Evolutionary conservation across 169 alveolate genomes (phyloP).

Genomic region (Eimeria maxima): DNA sequence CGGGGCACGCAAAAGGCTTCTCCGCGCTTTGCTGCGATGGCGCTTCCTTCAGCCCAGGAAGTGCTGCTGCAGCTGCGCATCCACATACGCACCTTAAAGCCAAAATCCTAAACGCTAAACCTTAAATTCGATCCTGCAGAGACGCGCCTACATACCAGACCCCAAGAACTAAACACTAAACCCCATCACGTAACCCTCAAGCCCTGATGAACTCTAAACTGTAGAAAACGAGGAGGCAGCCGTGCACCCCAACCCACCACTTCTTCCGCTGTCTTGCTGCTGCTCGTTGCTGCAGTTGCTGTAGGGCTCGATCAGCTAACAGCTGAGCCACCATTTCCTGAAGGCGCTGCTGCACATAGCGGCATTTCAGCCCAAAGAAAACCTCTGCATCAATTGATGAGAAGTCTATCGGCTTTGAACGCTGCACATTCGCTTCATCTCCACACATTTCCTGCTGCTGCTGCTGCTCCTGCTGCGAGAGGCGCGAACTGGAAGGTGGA

Average conservation of each 20-base stretch:
- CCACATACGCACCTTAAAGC: background rate
- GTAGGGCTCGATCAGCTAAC: conserved; percentile 52
- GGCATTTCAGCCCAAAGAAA: conserved; percentile 66
- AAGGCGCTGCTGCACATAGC: conserved; percentile 56
- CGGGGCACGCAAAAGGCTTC: conserved; percentile 51
- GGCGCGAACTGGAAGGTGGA: background rate
- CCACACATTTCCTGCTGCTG: conserved; percentile 1
- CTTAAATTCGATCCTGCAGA: background rate
- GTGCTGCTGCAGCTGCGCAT: conserved; percentile 67
- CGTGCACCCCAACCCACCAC: background rate
- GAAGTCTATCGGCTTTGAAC: background rate
- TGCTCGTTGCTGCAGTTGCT: conserved; percentile 69
- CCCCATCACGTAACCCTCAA: background rate
- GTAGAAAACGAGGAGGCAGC: background rate
- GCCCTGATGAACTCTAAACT: background rate
- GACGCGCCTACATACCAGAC: background rate
- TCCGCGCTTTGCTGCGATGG: conserved; percentile 39
- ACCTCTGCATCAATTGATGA: conserved; percentile 3
- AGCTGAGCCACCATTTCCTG: background rate
- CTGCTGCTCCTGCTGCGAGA: background rate
- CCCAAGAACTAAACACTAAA: background rate
- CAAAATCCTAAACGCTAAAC: background rate
- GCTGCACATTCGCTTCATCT: background rate
- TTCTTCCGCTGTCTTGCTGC: background rate
- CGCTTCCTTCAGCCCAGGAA: conserved; percentile 52